Percentiles rank a stretch among this genome's conserved stretches.
These are phyloP conservation scores for Willaertia magna DNA, from an alignment of 208 protist species.

Conservation along the genomic window DNA sequence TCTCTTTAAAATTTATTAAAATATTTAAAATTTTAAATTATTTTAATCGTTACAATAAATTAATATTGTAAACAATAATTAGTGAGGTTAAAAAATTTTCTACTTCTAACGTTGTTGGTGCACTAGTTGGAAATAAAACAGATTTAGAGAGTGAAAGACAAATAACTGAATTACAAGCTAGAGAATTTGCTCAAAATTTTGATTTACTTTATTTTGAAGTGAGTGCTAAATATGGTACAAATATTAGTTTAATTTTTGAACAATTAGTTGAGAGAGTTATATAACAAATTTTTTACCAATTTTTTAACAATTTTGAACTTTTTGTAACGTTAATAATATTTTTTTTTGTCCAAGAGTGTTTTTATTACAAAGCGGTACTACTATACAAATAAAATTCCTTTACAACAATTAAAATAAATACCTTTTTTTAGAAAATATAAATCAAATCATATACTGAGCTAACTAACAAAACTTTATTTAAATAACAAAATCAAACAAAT, in stretches of 20 bases:
- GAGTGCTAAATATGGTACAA: not conserved
- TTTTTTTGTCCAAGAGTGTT: too few species aligned
- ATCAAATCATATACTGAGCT: too few species aligned
- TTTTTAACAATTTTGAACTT: too few species aligned
- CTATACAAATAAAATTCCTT: too few species aligned
- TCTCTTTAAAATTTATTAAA: not conserved
- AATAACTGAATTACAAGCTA: not conserved
- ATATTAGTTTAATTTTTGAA: not conserved
- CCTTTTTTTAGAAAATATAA: too few species aligned
- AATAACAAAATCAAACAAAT: not conserved
- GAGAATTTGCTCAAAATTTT: not conserved
- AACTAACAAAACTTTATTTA: too few species aligned
- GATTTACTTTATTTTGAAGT: not conserved
- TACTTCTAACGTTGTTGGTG: not conserved
- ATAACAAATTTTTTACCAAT: too few species aligned
- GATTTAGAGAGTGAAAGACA: not conserved
- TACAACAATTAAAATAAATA: too few species aligned
- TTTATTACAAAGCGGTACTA: too few species aligned
- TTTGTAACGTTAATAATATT: too few species aligned
- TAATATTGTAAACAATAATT: not conserved
- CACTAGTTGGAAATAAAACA: not conserved
- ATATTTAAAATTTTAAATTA: not conserved
- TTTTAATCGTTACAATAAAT: not conserved
- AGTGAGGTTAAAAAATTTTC: not conserved
- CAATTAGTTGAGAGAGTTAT: not conserved